Base-by-base conservation (phyloP, 2,329 filamentous ascomycete genomes). In the Teratosphaeria nubilosa region DNA sequence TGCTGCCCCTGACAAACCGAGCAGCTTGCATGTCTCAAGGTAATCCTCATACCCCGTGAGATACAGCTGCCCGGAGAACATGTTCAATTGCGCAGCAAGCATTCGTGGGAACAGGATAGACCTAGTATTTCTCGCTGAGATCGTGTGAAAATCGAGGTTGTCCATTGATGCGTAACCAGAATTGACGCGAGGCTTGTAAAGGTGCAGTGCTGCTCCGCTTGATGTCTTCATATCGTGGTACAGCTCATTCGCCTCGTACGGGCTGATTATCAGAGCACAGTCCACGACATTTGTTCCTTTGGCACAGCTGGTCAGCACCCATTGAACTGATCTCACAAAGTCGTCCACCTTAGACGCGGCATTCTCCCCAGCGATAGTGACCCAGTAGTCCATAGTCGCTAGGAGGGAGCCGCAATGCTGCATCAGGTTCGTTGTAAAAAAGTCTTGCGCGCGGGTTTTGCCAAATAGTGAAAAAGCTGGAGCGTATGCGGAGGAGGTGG, bases 31-130 rank as follows among this genome's bases (percentile, higher is more conserved):
- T 0, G 79, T 66, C 1, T 73, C 67, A 0, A 68, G 61, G 60
- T 89, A 90, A 56, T 87, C 79, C 0, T 72, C 59, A 51, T 76
- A 81, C 0, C 75, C 77, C 0, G 67, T 69, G 10, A 89, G 73
- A 63, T 89, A 90, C 0, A 89, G 74, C 57, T 87, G 84, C 0
- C 86, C 87, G 0, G 87, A 76, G 57, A 90, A 89, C 0, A 90
- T 70, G 51, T 86, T 86, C 0, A 90, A 75, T 58, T 82, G 75
- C 0, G 75, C 70, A 0, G 72, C 68, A 0, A 81, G 65, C 0
- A 57, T 66, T 10, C 64, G 67, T 13, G 62, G 65, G 3, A 68
- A 57, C 7, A 30, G 34, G 0, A 53, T 60, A 22, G 64, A 61
- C 0, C 1, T 6, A 2, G 61, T 59, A 0, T 67, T 45, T 0